phyloP scores from a whole-genome alignment of 2,329 filamentous ascomycete species.

The Samsoniella hepiali region DNA sequence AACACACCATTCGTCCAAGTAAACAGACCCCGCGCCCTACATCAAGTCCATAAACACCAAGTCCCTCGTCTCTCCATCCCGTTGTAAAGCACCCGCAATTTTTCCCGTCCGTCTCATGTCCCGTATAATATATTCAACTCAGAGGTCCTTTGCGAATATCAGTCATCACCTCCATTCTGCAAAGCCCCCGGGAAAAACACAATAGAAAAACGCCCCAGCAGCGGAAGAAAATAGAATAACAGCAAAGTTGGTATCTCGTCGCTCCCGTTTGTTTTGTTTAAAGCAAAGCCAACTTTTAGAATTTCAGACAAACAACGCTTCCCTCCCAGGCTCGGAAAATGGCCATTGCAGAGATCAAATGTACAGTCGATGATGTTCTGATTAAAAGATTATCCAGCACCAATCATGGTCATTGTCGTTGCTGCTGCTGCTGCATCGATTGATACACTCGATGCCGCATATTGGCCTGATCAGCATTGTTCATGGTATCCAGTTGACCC shows the following conservation, averaged over 20 bases:
- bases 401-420: conserved; percentile 12
- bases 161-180: not conserved
- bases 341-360: not conserved
- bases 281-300: conserved; percentile 1
- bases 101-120: not conserved
- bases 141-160: not conserved
- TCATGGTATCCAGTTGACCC: conserved; percentile 8
- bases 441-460: conserved; percentile 19
- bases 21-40: not conserved
- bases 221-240: not conserved
- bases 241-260: conserved; percentile 7
- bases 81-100: not conserved
- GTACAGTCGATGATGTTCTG: conserved; percentile 7
- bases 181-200: not conserved
- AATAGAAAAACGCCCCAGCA: not conserved
- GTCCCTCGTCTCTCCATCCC: not conserved
- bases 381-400: not conserved
- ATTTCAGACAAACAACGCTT: conserved; percentile 2
- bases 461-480: conserved; percentile 12
- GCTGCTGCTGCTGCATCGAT: conserved; percentile 19
- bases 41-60: not conserved
- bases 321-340: conserved; percentile 2
- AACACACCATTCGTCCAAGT: not conserved
- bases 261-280: not conserved
- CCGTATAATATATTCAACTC: conserved; percentile 3